Evolutionary conservation across 164 flowering plant species (phyloP), one percentile per base, ranked within the genome.

Genomic region (Euptelea pleiosperma): DNA sequence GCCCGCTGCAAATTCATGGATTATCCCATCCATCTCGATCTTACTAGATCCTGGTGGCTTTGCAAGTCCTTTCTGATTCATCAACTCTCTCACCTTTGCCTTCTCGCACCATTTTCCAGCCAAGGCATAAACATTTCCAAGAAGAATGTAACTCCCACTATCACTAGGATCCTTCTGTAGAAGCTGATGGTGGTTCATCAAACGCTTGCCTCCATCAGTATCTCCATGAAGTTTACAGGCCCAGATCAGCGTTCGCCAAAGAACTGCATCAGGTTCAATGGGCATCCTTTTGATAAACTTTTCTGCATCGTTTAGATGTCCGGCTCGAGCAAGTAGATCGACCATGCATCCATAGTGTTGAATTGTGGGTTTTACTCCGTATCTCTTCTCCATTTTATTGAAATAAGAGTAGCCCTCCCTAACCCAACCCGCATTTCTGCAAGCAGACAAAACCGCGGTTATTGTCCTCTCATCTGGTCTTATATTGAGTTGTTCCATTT

Each of bases 311-410:
- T 44, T 39, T 29, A 81, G 65, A 16, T 35, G 72, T 15, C 86
- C 81, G 6, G 75, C 57, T 57, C 83, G 63, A 24, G 75, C 73
- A 18, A 74, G 64, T 29, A 81, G 73, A 69, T 77, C 81, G 9
- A 79, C 81, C 39, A 79, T 62, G 52, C 83, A 79, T 43, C 83
- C 78, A 61, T 79, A 76, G 51, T 78, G 83, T 34, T 81, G 77
- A 69, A 77, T 61, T 33, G 65, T 70, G 8, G 86, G 79, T 42
- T 21, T 63, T 35, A 79, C 45, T 24, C 75, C 72, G 48, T 74
- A 71, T 28, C 39, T 52, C 40, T 31, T 63, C 43, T 58, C 26
- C 82, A 76, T 78, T 21, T 55, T 51, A 10, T 63, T 54, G 41
- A 79, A 72, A 42, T 60, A 58, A 2, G 45, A 22, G 36, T 46